Base-by-base conservation (phyloP, 768 basidiomycete species). In the Suillus cothurnatus region DNA sequence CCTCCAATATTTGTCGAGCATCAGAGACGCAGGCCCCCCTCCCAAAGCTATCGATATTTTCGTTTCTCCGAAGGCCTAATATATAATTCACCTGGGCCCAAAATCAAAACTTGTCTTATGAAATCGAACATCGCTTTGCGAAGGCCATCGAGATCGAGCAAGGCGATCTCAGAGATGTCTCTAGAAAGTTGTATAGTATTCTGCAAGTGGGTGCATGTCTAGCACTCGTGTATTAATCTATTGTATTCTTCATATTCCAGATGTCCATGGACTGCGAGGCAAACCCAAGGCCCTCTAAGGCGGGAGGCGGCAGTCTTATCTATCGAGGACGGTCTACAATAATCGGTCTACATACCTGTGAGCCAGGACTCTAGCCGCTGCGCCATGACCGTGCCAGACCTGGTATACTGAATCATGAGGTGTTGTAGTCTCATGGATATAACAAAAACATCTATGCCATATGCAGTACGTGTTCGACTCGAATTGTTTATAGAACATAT, bases 121-220 rank as follows among this genome's bases (percentile, higher is more conserved):
- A 82, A 47, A 68, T 85, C 19, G 69, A 78, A 43, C 69, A 76
- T 12, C 80, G 79, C n/a, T n/a, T n/a, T n/a, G n/a, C n/a, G n/a
- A n/a, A n/a, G n/a, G n/a, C n/a, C n/a, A n/a, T n/a, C n/a, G 67
- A 69, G 70, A 71, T 69, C 3, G 63, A 84, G 88, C 69, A 83
- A 86, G 84, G 88, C 69, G 84, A 86, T 62, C 68, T 88, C 70
- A 78, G 82, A 67, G 85, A 86, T 53, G 84, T 82, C 5, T 83
- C 89, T 3, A 67, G 72, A 87, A 85, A 85, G 85, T 88, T 88
- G 68, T 45, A 84, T 77, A 26, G 32, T n/a, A 38, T 34, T 5
- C 19, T 38, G 34, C 6, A 19, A 8, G 9, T 17, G 15, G 15
- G 56, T 2, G 7, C 7, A 57, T 57, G 39, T 50, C 14, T 38